Base-by-base conservation (phyloP, 2,329 filamentous ascomycete species). In the Penicillium sp. region DNA sequence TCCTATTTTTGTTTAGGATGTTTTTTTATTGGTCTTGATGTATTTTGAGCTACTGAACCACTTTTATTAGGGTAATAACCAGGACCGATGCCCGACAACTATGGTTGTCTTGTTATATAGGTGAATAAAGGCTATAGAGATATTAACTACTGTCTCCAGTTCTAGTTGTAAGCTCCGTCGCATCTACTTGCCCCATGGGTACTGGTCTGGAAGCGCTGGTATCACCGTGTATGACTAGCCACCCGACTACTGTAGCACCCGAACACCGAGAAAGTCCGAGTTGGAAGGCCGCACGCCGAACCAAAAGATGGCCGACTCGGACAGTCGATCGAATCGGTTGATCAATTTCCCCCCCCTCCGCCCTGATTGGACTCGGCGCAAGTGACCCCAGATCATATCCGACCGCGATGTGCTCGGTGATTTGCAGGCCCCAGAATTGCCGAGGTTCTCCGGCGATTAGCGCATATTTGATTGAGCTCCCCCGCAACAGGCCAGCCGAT, bases 381-480 rank as follows among this genome's bases (percentile, higher is more conserved):
- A 49, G n/a, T 18, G 24, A 37, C 49, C 50, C 35, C 50, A 18
- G 22, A 18, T 39, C 22, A n/a, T 22, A 35, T 36, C 46, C 18
- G 37, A 14, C 6, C 46, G 40, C 40, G 27, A 19, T 39, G 37
- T 3, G 52, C 37, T 68, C 66, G 66, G 66, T 56, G 63, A 60
- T 60, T 60, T 50, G 27, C 46, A 13, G 31, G 36, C 19, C 53
- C 49, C 53, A 52, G 37, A 61, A 68, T 70, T 70, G 66, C 70
- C 70, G 70, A 72, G 69, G 67, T 67, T 66, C 62, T 54, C 59
- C 62, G 58, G 52, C 43, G 37, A 39, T 44, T 63, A 59, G 62
- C 58, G 60, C 57, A 67, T 68, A 66, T 66, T 66, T 66, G 60
- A 67, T 60, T 57, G 54, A 66, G 60, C 56, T 66, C 61, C 63